These are phyloP conservation scores for Hydnomerulius pinastri DNA, from an alignment of 768 basidiomycete species.

Conservation along the genomic window DNA sequence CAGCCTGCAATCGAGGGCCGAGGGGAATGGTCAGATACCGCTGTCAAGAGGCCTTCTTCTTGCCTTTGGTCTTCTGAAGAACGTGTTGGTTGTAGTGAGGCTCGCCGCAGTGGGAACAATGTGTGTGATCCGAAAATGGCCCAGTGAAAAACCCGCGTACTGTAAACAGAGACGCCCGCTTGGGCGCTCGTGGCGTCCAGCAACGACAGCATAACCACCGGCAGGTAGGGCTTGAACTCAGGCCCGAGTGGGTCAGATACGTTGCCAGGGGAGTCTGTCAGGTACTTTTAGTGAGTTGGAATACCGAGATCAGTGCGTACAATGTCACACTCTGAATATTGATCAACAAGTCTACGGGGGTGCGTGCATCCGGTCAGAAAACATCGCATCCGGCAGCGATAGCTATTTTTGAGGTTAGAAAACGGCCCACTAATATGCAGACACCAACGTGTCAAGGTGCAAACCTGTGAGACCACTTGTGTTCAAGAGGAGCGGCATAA, in stretches of 20 bases:
- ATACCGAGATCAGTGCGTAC: not conserved
- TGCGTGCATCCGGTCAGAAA: constrained; percentile 73
- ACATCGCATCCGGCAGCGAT: constrained; percentile 84
- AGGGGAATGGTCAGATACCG: no score
- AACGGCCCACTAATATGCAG: not conserved
- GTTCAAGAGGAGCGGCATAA: constrained; percentile 80
- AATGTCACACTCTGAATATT: constrained; percentile 67
- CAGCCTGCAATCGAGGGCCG: no score
- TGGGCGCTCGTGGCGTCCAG: constrained; percentile 77
- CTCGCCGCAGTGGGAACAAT: no score
- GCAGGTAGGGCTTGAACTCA: constrained; percentile 86
- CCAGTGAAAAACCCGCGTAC: no score
- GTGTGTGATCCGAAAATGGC: no score
- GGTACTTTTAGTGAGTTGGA: not conserved
- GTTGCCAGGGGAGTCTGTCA: constrained; percentile 66
- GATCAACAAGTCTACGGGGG: constrained; percentile 72
- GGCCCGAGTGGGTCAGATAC: constrained; percentile 78
- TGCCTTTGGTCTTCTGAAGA: no score
- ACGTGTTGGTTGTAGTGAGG: no score
- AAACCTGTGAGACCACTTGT: constrained; percentile 81
- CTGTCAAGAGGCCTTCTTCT: no score
- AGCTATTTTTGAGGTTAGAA: constrained; percentile 42
- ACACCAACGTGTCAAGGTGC: constrained; percentile 21
- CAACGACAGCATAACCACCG: constrained; percentile 80
- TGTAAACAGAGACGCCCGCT: constrained; percentile 73